Base-by-base conservation (phyloP, 1,284 basidiomycete species). In the Neotropicomus parvogracilis region DNA sequence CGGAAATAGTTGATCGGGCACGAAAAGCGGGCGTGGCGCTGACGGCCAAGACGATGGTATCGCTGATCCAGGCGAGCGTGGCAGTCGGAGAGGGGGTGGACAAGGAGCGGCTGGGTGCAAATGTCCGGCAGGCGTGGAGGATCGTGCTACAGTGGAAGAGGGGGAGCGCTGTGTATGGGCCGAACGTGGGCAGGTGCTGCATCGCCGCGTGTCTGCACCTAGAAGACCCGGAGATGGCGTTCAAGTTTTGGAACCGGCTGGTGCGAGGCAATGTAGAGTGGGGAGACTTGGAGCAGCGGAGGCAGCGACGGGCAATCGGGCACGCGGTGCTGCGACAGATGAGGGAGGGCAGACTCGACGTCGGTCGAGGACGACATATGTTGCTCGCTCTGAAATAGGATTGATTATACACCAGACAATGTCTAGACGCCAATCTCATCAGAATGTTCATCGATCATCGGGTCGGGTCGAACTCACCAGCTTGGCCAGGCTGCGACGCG, bases 401-500 rank as follows among this genome's bases (percentile, higher is more conserved):
- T n/a, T n/a, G n/a, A n/a, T n/a, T n/a, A n/a, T n/a, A n/a, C n/a
- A n/a, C n/a, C n/a, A n/a, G n/a, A n/a, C n/a, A n/a, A n/a, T n/a
- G n/a, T n/a, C 24, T 24, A 24, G 24, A 24, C 24, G 24, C 8
- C 24, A 4, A 8, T 24, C 24, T 24, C 24, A 24, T n/a, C n/a
- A n/a, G n/a, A n/a, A n/a, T n/a, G n/a, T n/a, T n/a, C n/a, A n/a
- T n/a, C n/a, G n/a, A n/a, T n/a, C n/a, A n/a, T n/a, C n/a, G n/a
- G n/a, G n/a, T n/a, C n/a, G n/a, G n/a, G n/a, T n/a, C n/a, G n/a
- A n/a, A n/a, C n/a, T n/a, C n/a, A n/a, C n/a, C n/a, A n/a, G n/a
- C n/a, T n/a, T n/a, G n/a, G 24, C 24, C 60, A 89, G 88, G 87
- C 64, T 90, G 88, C 67, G 87, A 90, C 71, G 88, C 88, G 43